These are phyloP conservation scores for Clarireedia homoeocarpa DNA, from an alignment of 2,329 filamentous ascomycete species.

Conservation along the genomic window DNA sequence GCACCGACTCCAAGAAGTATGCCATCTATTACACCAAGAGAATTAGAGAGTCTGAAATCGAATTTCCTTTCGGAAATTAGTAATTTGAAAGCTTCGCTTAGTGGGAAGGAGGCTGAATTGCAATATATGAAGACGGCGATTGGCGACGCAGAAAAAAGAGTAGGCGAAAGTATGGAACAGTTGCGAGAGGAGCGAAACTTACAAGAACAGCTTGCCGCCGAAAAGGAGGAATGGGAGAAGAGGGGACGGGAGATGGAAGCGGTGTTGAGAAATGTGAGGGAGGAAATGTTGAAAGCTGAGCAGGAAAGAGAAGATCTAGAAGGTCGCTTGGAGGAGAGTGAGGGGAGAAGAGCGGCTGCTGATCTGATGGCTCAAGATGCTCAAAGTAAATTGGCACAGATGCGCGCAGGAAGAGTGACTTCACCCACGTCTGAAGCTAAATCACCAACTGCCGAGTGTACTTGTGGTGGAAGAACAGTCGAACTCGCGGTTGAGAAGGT, in stretches of 20 bases:
- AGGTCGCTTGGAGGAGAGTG: constrained; percentile 67
- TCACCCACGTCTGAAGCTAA: constrained; percentile 32
- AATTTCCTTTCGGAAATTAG: constrained; percentile 87
- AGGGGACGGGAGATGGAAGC: constrained; percentile 79
- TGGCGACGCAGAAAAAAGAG: constrained; percentile 82
- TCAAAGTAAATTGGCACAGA: constrained; percentile 66
- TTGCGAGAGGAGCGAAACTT: constrained; percentile 67
- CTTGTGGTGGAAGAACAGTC: constrained; percentile 49
- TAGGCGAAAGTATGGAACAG: constrained; percentile 77
- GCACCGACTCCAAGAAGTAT: constrained; percentile 87
- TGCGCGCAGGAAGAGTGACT: constrained; percentile 48
- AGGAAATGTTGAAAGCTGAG: constrained; percentile 71
- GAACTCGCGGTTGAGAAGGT: constrained; percentile 85
- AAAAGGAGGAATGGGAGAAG: constrained; percentile 77
- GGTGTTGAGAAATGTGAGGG: constrained; percentile 70
- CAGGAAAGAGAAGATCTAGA: constrained; percentile 75
- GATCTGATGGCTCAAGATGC: constrained; percentile 71
- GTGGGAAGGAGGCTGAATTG: constrained; percentile 88
- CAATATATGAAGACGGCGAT: constrained; percentile 80
- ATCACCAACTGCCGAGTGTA: constrained; percentile 22
- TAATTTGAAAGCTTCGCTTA: constrained; percentile 83
- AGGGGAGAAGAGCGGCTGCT: constrained; percentile 64
- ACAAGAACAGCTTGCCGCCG: constrained; percentile 64
- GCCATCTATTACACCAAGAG: constrained; percentile 82
- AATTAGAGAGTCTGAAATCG: constrained; percentile 88